Evolutionary conservation across 805 yeast species (phyloP).

Genomic region (Wickerhamiella cacticola): DNA sequence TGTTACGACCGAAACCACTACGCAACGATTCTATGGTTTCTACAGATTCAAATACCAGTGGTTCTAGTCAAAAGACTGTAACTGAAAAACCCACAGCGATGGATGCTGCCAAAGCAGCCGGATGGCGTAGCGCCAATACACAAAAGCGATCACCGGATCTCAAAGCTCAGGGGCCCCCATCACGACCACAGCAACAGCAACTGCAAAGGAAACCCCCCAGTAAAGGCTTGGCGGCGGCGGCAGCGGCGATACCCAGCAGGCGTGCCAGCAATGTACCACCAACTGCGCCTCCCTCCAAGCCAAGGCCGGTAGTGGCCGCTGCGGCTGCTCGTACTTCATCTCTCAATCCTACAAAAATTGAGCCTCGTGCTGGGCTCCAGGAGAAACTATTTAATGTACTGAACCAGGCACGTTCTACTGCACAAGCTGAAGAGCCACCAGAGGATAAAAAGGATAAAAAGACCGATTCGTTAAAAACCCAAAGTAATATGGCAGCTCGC

Average conservation of each 20-base stretch:
- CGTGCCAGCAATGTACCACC: neutral
- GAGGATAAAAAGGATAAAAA: too few relatives aligned
- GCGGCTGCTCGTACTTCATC: conserved; percentile 21
- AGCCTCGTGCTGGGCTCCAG: conserved; percentile 13
- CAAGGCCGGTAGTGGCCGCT: neutral
- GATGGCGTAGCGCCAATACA: neutral
- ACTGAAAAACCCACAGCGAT: neutral
- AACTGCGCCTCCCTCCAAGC: neutral
- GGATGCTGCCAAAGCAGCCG: conserved; percentile 1
- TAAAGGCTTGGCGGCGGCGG: neutral
- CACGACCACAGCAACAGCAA: neutral
- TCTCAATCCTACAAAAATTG: conserved; percentile 14
- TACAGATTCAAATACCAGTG: neutral
- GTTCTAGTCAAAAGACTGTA: neutral
- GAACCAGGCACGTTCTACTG: neutral
- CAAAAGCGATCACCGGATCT: neutral
- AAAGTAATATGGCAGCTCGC: conserved; percentile 9
- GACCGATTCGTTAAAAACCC: neutral
- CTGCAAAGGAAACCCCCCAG: neutral
- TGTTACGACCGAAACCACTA: neutral
- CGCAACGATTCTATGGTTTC: neutral
- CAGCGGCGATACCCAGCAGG: neutral
- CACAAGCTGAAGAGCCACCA: too few relatives aligned
- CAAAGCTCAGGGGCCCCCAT: neutral
- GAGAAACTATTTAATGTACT: conserved; percentile 5